phyloP scores from a whole-genome alignment of 441 rosid genomes.

The Adansonia gregorii region DNA sequence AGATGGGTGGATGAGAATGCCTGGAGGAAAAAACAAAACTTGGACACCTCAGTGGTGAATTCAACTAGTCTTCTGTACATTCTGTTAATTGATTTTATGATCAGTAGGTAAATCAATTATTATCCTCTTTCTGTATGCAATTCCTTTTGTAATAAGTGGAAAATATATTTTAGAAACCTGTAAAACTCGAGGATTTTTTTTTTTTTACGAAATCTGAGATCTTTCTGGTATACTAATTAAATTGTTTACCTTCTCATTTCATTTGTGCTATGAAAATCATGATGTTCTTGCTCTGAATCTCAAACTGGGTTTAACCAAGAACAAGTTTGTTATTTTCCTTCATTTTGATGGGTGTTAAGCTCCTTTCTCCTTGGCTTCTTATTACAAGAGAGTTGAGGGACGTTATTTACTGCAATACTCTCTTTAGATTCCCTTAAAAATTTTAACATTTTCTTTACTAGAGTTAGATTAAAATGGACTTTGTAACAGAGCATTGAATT shows the following conservation, averaged over 20 bases:
- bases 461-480: neutral
- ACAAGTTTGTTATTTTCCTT: neutral
- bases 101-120: constrained; percentile 2
- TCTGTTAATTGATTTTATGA: neutral
- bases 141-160: neutral
- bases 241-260: neutral
- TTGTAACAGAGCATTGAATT: neutral
- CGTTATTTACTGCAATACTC: neutral
- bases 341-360: neutral
- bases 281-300: constrained; percentile 1
- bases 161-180: neutral
- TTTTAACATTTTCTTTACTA: neutral
- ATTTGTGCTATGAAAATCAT: neutral
- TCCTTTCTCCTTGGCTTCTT: neutral
- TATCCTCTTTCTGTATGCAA: constrained; percentile 3
- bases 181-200: neutral
- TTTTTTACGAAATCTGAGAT: neutral
- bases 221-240: neutral
- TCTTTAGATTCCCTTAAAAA: neutral
- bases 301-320: neutral
- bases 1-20: constrained; percentile 27
- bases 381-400: neutral
- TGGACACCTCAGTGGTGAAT: neutral
- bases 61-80: neutral
- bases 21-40: constrained; percentile 7